Evolutionary conservation across 345 rosid species (phyloP).

Genomic region (Euphorbia peplus): DNA sequence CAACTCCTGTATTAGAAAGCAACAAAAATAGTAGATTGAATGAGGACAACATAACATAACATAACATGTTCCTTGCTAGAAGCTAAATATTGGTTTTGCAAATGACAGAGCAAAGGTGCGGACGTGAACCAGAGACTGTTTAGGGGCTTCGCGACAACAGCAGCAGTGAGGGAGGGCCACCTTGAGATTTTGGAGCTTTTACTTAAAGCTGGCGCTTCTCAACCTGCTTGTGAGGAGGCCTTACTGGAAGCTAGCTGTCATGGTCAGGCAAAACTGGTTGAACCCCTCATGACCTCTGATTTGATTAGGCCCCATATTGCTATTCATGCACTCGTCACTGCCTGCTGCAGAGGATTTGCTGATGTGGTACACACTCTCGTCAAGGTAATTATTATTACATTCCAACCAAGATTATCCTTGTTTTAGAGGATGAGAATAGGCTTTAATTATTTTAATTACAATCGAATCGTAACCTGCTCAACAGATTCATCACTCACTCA

Average conservation of each 20-base stretch:
- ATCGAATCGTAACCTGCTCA: neutral
- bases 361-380: slow-evolving; percentile 67
- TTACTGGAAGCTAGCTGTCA: slow-evolving; percentile 78
- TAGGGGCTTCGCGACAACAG: slow-evolving; percentile 88
- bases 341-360: slow-evolving; percentile 80
- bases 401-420: neutral
- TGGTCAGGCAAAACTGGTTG: slow-evolving; percentile 62
- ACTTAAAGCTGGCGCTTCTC: slow-evolving; percentile 86
- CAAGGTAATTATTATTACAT: slow-evolving; percentile 40
- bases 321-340: slow-evolving; percentile 82
- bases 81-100: slow-evolving; percentile 26
- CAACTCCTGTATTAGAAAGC: too few relatives aligned
- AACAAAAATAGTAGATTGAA: neutral
- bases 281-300: slow-evolving; percentile 83
- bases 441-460: neutral
- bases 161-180: slow-evolving; percentile 88
- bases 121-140: slow-evolving; percentile 93
- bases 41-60: neutral
- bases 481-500: neutral
- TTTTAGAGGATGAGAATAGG: neutral
- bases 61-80: neutral
- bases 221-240: slow-evolving; percentile 95
- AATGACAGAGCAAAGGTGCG: slow-evolving; percentile 76
- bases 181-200: slow-evolving; percentile 78
- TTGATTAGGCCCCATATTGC: slow-evolving; percentile 78